Conservation (phyloP, 345 rosid genomes). For the Garcia nutans region DNA sequence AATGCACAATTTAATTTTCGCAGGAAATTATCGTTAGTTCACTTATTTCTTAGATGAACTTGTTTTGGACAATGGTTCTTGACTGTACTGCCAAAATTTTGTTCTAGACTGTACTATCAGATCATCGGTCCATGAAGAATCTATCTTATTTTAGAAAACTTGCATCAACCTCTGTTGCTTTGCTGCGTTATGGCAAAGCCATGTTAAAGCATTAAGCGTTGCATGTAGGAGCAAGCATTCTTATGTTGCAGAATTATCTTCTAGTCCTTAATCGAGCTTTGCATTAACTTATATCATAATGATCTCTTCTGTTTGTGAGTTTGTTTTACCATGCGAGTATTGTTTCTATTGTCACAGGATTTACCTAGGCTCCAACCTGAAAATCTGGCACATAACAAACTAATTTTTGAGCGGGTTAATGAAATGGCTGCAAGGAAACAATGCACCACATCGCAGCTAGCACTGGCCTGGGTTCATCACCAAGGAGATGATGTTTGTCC, state of each 20-base stretch:
- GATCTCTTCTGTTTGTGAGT: neutral
- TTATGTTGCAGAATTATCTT: neutral
- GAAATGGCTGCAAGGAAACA: slow-evolving; percentile 49
- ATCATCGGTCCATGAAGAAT: neutral
- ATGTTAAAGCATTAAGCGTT: neutral
- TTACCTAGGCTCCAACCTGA: slow-evolving; percentile 62
- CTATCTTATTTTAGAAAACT: neutral
- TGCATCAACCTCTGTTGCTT: neutral
- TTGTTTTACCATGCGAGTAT: neutral
- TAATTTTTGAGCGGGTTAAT: slow-evolving; percentile 40
- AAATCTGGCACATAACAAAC: slow-evolving; percentile 49
- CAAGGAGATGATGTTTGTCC: slow-evolving; percentile 64
- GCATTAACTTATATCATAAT: no score
- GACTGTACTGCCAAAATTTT: no score
- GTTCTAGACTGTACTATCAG: no score
- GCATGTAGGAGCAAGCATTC: neutral
- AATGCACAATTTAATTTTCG: no score
- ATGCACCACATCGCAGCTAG: slow-evolving; percentile 63
- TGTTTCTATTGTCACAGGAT: slow-evolving; percentile 27
- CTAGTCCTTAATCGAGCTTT: neutral
- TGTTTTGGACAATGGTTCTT: neutral
- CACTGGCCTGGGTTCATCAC: slow-evolving; percentile 75
- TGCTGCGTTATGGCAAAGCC: neutral
- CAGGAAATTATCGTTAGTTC: neutral
- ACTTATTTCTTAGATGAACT: neutral